Conservation (phyloP, 148 eudicot species). For the Tetragonia tetragonoides region DNA sequence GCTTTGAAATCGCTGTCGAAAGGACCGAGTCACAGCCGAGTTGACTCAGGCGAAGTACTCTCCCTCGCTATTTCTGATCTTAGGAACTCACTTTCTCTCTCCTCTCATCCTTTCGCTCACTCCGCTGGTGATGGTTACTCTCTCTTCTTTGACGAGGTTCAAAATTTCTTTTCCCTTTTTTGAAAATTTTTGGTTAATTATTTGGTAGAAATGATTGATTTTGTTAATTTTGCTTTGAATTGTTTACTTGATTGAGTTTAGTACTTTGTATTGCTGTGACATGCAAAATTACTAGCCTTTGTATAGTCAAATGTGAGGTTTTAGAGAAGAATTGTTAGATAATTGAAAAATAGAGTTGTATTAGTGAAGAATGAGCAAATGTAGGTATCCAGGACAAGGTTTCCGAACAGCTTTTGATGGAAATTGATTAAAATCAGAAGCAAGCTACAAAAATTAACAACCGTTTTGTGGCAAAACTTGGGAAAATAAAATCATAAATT, state of each 20-base stretch:
- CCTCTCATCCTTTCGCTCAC: constrained; percentile 31
- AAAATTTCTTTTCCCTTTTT: neutral
- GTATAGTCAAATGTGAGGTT: too few species aligned
- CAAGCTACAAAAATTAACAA: too few species aligned
- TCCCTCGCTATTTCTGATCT: constrained; percentile 71
- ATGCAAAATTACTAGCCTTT: neutral
- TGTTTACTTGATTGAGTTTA: neutral
- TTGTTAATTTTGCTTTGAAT: neutral
- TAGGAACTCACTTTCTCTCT: constrained; percentile 53
- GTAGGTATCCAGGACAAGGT: too few species aligned
- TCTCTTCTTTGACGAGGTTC: constrained; percentile 82
- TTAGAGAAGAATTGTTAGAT: too few species aligned
- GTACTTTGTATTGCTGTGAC: neutral
- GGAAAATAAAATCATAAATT: too few species aligned
- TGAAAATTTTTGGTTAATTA: neutral
- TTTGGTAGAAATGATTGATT: neutral
- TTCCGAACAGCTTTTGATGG: too few species aligned
- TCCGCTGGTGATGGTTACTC: constrained; percentile 56
- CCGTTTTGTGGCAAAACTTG: too few species aligned
- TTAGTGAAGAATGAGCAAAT: too few species aligned
- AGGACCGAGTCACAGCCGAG: constrained; percentile 70
- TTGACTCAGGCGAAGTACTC: constrained; percentile 75
- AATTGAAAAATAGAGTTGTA: too few species aligned
- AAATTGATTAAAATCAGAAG: too few species aligned
- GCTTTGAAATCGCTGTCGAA: constrained; percentile 60